Conservation (phyloP, 306 rosid genomes). For the Quercus ilex region DNA sequence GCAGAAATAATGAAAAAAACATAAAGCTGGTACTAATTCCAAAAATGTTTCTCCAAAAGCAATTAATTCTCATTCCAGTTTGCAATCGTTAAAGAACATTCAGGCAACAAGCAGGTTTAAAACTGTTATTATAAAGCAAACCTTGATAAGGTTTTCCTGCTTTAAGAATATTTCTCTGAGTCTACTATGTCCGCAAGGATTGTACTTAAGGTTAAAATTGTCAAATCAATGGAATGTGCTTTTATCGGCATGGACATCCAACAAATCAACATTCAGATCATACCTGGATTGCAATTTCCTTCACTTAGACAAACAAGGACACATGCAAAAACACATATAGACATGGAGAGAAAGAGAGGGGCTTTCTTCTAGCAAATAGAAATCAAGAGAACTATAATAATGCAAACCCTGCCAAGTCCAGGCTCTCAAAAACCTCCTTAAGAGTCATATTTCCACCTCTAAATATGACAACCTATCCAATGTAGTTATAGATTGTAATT, state of each 20-base stretch:
- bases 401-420: conserved; percentile 79
- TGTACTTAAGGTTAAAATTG: conserved; percentile 87
- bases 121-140: conserved; percentile 29
- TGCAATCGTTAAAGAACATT: conserved; percentile 5
- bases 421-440: conserved; percentile 84
- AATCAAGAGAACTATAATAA: not conserved
- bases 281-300: conserved; percentile 33
- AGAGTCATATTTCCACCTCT: conserved; percentile 92
- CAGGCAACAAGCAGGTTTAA: conserved; percentile 11
- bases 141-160: conserved; percentile 94
- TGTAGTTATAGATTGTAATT: conserved; percentile 3
- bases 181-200: conserved; percentile 95
- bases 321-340: not conserved
- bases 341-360: not conserved
- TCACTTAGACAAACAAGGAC: conserved; percentile 17
- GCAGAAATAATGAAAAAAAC: not conserved
- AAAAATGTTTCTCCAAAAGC: conserved; percentile 13
- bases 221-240: conserved; percentile 87
- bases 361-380: not conserved
- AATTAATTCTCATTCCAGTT: conserved; percentile 7
- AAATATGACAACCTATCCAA: conserved; percentile 78
- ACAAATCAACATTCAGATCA: conserved; percentile 82
- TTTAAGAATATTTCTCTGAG: conserved; percentile 89
- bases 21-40: conserved; percentile 3
- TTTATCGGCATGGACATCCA: conserved; percentile 92